Base-by-base conservation (phyloP, 106 monocot genomes). In the Triglochin maritima region DNA sequence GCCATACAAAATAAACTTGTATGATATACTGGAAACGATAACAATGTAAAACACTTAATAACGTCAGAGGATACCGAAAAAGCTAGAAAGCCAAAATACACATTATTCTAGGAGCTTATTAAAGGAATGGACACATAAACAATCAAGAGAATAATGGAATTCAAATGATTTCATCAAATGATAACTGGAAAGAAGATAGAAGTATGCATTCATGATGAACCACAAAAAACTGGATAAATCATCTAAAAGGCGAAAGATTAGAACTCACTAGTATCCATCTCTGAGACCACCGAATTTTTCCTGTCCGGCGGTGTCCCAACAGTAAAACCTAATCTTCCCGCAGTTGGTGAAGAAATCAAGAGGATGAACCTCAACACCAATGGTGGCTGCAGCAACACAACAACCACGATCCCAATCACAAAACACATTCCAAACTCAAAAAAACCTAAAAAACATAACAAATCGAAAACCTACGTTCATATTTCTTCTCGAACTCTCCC, bases 401-500 rank as follows among this genome's bases (percentile, higher is more conserved):
- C 13, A 64, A 7, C n/a, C 16, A 29, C 17, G 7, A 16, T 3
- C 47, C 17, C 49, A 47, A 10, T 44, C 15, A 47, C 14, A 6
- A 3, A 64, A 16, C 48, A 15, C 47, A 64, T 15, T 29, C 47
- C n/a, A 64, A 48, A 4, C 7, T 4, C 6, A 64, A 62, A 12
- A 62, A 11, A 45, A 11, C 3, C 43, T 45, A 45, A 15, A 4
- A 4, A 45, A 47, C 5, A 13, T 2, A 50, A 51, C 17, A 9
- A 52, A 5, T 4, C 0, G 13, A 50, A 42, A 44, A 60, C 76
- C 13, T 71, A 77, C 71, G 77, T 52, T 79, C 79, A 46, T 79
- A 79, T 68, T 73, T 79, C 62, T 79, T 78, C 78, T 72, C 62
- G 60, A 72, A 85, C 78, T 57, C 75, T 46, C 80, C 80, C 11